Base-by-base conservation (phyloP, 768 basidiomycete genomes). In the Lactifluus volemus region DNA sequence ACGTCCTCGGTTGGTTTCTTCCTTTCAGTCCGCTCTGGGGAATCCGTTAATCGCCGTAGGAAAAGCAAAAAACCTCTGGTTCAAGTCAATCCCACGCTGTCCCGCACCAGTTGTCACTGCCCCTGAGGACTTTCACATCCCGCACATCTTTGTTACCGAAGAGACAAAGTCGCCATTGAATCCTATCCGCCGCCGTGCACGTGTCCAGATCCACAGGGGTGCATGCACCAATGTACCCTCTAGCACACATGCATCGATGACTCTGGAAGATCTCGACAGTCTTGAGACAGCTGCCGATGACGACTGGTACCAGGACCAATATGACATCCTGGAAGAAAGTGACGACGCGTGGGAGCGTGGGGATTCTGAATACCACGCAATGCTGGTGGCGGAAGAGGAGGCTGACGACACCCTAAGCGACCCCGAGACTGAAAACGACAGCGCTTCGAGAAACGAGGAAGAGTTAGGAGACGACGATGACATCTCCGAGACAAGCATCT, bases 241-340 rank as follows among this genome's bases (percentile, higher is more conserved):
- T 19, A 14, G 32, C 48, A 17, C 39, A 7, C 3, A 29, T 10
- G 30, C 49, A 19, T 4, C 12, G 30, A 25, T 9, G 25, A 36
- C 15, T 17, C 25, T 5, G 30, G 56, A 32, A 15, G 29, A 41
- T 9, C 41, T 25, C 38, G n/a, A 25, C n/a, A 3, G 34, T n/a
- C 9, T 39, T 32, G 44, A 55, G n/a, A 53, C 55, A 21, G 15
- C 14, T 17, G 21, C 53, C 14, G 21, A 29, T 53, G 29, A 32
- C 49, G 12, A 25, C 51, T 12, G 14, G 36, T 38, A 36, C 50
- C 34, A 41, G 21, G 52, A 53, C 1, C 39, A 41, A 39, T 29
- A 21, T 39, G 30, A 25, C 41, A 51, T 58, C 57, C 57, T 51
- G 57, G 57, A 36, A 51, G 53, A 48, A 50, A n/a, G 36, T 14